A percentile compares a stretch with the other conserved stretches of the same genome.
Evolutionary conservation across 345 rosid species (phyloP).

Genomic region (Eucalyptus regnans): DNA sequence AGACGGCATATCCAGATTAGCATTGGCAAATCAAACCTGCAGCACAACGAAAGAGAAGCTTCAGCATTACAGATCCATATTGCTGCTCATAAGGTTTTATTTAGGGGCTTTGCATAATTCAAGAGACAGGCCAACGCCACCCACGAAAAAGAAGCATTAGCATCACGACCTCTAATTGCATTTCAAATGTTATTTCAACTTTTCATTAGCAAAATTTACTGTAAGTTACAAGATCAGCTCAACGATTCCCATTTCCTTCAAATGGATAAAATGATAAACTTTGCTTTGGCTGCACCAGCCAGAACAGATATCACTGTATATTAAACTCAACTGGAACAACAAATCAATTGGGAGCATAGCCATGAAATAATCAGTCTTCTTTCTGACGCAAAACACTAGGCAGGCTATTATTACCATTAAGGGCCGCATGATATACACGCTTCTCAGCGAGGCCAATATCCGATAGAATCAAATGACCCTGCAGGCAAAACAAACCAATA

Average conservation of each 20-base stretch:
- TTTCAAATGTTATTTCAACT: background rate
- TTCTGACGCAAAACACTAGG: slow-evolving; percentile 96
- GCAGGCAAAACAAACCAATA: slow-evolving; percentile 14
- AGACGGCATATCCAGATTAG: slow-evolving; percentile 75
- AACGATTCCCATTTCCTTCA: background rate
- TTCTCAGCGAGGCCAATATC: slow-evolving; percentile 94
- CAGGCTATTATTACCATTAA: slow-evolving; percentile 98
- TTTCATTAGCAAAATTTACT: background rate
- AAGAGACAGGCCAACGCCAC: background rate
- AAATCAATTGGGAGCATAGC: slow-evolving; percentile 35
- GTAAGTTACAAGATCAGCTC: background rate
- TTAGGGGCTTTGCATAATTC: slow-evolving; percentile 3
- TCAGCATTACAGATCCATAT: slow-evolving; percentile 40
- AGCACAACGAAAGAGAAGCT: slow-evolving; percentile 80
- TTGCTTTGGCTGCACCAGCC: background rate
- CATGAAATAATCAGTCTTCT: slow-evolving; percentile 73
- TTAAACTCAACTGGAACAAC: slow-evolving; percentile 19
- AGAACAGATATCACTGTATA: background rate
- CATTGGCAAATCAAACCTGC: slow-evolving; percentile 97
- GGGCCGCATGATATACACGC: slow-evolving; percentile 92
- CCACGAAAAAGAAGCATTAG: background rate
- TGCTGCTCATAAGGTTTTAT: background rate
- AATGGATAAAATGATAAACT: background rate
- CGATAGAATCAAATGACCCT: slow-evolving; percentile 74
- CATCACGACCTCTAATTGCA: background rate